Percentiles rank a stretch among this genome's conserved stretches.
Evolutionary conservation across 2,329 filamentous ascomycete genomes (phyloP).

Genomic region (Hypoxylon sp.): DNA sequence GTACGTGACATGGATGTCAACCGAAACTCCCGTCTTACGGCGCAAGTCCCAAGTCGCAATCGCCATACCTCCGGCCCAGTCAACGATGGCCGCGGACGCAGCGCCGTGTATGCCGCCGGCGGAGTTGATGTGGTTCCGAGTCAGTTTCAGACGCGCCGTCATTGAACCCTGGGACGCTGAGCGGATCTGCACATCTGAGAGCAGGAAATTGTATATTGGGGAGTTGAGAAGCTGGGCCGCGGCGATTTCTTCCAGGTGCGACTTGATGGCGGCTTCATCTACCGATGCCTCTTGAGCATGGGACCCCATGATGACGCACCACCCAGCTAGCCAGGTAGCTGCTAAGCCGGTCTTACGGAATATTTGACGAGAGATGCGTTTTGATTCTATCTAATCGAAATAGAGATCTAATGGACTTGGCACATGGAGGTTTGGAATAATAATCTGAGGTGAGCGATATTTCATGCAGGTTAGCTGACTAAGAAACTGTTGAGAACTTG

Average conservation of each 20-base stretch:
- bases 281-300: slow-evolving; percentile 5
- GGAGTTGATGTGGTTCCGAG: slow-evolving; percentile 75
- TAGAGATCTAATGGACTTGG: not conserved
- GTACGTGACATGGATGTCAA: slow-evolving; percentile 83
- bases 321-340: not conserved
- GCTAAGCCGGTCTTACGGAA: not conserved
- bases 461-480: slow-evolving; percentile 14
- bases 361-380: not conserved
- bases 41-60: slow-evolving; percentile 76
- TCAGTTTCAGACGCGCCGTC: slow-evolving; percentile 64
- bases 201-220: slow-evolving; percentile 69
- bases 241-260: slow-evolving; percentile 53
- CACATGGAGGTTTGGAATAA: not conserved
- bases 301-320: slow-evolving; percentile 29
- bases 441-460: slow-evolving; percentile 15
- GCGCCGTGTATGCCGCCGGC: slow-evolving; percentile 78
- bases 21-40: slow-evolving; percentile 76
- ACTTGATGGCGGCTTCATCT: slow-evolving; percentile 49
- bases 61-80: slow-evolving; percentile 81
- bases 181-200: slow-evolving; percentile 63
- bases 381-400: slow-evolving; percentile 1
- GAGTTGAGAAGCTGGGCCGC: slow-evolving; percentile 58
- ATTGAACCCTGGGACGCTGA: slow-evolving; percentile 64
- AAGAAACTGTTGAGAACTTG: slow-evolving; percentile 29
- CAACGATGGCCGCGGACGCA: slow-evolving; percentile 78